Conservation (phyloP, 495 filamentous ascomycete genomes). For the Penicillium riverlandense region DNA sequence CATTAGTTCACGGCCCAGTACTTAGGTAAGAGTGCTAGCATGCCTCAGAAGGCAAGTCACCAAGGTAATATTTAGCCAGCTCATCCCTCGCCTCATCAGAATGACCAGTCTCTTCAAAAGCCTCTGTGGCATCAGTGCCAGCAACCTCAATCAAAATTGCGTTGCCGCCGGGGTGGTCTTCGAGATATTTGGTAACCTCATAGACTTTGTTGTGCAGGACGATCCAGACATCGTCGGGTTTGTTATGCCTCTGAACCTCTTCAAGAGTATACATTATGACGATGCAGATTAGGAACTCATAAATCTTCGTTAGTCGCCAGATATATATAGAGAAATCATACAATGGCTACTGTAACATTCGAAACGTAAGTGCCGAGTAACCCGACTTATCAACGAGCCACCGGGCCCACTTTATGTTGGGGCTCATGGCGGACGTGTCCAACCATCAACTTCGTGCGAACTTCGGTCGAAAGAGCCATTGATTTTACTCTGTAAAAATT, state of each 20-base stretch:
- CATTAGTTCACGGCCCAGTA: too few relatives aligned
- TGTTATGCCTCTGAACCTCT: constrained; percentile 17
- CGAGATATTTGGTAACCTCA: constrained; percentile 41
- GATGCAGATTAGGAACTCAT: too few relatives aligned
- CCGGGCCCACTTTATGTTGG: too few relatives aligned
- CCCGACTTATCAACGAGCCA: too few relatives aligned
- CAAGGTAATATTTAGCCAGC: constrained; percentile 14
- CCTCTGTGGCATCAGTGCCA: constrained; percentile 44
- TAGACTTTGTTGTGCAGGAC: constrained; percentile 46
- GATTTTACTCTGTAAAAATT: too few relatives aligned
- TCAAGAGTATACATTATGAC: constrained; percentile 9
- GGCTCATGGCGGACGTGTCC: too few relatives aligned
- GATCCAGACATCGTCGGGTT: constrained; percentile 36
- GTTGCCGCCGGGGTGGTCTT: constrained; percentile 48
- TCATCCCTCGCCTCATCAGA: constrained; percentile 39
- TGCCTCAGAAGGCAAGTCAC: constrained; percentile 9
- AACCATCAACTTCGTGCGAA: constrained; percentile 2
- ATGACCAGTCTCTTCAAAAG: constrained; percentile 47
- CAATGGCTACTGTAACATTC: too few relatives aligned
- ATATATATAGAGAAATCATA: too few relatives aligned
- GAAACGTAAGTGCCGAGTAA: too few relatives aligned
- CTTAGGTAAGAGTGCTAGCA: too few relatives aligned
- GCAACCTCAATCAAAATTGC: constrained; percentile 41
- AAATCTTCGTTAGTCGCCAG: too few relatives aligned
- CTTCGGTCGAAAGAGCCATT: too few relatives aligned